A percentile compares a stretch with the other conserved stretches of the same genome.
Conservation (phyloP, 1,139 yeast genomes). For the Sugiyamaella japonica region DNA sequence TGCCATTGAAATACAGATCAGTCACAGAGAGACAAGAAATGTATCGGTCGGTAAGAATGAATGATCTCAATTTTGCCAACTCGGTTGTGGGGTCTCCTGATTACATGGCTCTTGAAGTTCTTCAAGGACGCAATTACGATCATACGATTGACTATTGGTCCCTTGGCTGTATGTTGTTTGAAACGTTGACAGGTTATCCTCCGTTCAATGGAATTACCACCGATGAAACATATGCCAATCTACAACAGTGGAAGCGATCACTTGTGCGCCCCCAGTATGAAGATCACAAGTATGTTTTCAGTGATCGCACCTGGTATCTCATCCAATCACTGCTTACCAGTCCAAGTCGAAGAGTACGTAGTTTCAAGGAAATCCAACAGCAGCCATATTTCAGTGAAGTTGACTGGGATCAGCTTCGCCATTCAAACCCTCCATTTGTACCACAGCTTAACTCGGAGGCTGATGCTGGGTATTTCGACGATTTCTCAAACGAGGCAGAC, state of each 20-base stretch:
- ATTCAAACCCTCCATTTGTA: slow-evolving; percentile 80
- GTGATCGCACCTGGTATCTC: slow-evolving; percentile 95
- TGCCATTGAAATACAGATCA: slow-evolving; percentile 67
- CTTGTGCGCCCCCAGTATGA: slow-evolving; percentile 88
- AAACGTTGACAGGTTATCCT: slow-evolving; percentile 91
- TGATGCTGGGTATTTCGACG: slow-evolving; percentile 98
- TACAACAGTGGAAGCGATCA: slow-evolving; percentile 89
- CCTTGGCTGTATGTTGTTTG: slow-evolving; percentile 90
- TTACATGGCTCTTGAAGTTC: slow-evolving; percentile 97
- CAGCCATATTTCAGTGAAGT: slow-evolving; percentile 84
- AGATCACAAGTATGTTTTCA: slow-evolving; percentile 87
- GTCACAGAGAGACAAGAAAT: slow-evolving; percentile 83
- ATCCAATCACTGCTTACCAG: slow-evolving; percentile 74
- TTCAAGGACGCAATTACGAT: slow-evolving; percentile 91
- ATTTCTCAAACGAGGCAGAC: slow-evolving; percentile 92
- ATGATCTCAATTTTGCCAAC: slow-evolving; percentile 77
- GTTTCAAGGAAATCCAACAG: slow-evolving; percentile 75
- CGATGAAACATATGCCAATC: slow-evolving; percentile 91
- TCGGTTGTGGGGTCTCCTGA: slow-evolving; percentile 98
- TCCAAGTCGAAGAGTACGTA: slow-evolving; percentile 70
- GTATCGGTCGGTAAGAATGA: slow-evolving; percentile 69
- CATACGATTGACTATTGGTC: slow-evolving; percentile 99
- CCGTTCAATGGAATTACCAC: slow-evolving; percentile 94
- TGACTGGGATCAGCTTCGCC: slow-evolving; percentile 71
- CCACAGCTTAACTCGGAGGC: slow-evolving; percentile 96